Conservation (phyloP, 352 stramenopile species). For the Phytophthora idaei region DNA sequence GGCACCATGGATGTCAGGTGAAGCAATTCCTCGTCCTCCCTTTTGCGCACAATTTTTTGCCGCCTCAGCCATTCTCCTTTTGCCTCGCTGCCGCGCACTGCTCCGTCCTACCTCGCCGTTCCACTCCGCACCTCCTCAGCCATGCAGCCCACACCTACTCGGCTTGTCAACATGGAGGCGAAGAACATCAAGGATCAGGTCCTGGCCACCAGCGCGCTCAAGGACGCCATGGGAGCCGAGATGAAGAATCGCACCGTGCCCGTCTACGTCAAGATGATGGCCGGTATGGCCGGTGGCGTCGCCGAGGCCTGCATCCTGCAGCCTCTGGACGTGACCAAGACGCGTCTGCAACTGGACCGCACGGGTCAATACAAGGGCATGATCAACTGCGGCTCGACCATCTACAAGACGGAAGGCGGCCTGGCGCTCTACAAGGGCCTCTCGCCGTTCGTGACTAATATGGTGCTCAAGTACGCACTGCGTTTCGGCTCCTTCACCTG, state of each 20-base stretch:
- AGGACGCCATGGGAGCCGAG: constrained; percentile 74
- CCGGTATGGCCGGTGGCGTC: constrained; percentile 87
- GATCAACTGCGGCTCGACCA: constrained; percentile 79
- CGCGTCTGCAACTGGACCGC: constrained; percentile 81
- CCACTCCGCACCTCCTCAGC: background rate
- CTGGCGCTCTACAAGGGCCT: constrained; percentile 88
- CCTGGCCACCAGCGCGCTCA: constrained; percentile 75
- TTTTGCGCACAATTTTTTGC: constrained; percentile 11
- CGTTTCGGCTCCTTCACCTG: constrained; percentile 87
- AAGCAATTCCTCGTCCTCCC: constrained; percentile 25
- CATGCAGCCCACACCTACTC: constrained; percentile 27
- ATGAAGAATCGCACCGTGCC: constrained; percentile 73
- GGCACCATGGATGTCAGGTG: constrained; percentile 8
- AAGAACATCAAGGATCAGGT: constrained; percentile 31
- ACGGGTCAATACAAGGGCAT: constrained; percentile 85
- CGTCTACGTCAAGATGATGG: constrained; percentile 86
- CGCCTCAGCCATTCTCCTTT: constrained; percentile 35
- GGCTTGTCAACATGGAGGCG: constrained; percentile 27
- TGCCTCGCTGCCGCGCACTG: constrained; percentile 26
- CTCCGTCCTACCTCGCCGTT: constrained; percentile 10
- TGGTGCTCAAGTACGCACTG: constrained; percentile 91
- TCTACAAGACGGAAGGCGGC: constrained; percentile 78
- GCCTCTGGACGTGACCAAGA: constrained; percentile 89
- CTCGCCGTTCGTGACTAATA: constrained; percentile 86
- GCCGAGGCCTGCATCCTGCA: constrained; percentile 85